Evolutionary conservation across 441 rosid species (phyloP), one percentile per base, ranked within the genome.

Genomic region (Pelargonium hybrid): DNA sequence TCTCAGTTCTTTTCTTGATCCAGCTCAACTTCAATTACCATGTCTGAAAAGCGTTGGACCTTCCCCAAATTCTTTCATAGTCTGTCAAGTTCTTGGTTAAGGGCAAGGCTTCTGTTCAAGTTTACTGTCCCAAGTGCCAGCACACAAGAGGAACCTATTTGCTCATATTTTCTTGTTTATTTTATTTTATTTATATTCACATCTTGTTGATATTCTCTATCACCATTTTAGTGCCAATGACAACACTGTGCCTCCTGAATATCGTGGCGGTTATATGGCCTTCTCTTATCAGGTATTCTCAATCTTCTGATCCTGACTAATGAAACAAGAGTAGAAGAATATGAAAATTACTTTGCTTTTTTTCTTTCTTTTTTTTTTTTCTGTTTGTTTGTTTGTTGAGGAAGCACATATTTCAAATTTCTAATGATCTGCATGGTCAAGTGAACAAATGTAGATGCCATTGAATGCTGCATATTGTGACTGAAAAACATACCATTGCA

Each of bases 221-320:
- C 74, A 62, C 70, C 70, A 67, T 77, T 80, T 69, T 84, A 91
- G 97, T 84, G 87, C 88, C 79, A 79, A 75, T 67, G 98, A 91
- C 70, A 65, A 79, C 17, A 83, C 90, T 57, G 93, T 93, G 57
- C 75, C 67, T 72, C 88, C 87, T 26, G 86, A 86, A 61, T 52
- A 79, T 75, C 87, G 82, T 66, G 96, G 97, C 69, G 87, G 96
- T 75, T 93, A 90, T 82, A 71, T 88, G 82, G 97, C 97, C 41
- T 93, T 93, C 82, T 86, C 97, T 61, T 43, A 77, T 76, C 78
- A 88, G 97, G 98, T 94, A 81, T 17, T 71, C 72, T 69, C 74
- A 50, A 68, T 76, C 59, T 74, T 73, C 64, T 69, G 70, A 45
- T 64, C 41, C 69, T 65, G 74, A 18, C 13, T n/a, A 45, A 48